Conservation (phyloP, 306 rosid species). For the Purshia tridentata region DNA sequence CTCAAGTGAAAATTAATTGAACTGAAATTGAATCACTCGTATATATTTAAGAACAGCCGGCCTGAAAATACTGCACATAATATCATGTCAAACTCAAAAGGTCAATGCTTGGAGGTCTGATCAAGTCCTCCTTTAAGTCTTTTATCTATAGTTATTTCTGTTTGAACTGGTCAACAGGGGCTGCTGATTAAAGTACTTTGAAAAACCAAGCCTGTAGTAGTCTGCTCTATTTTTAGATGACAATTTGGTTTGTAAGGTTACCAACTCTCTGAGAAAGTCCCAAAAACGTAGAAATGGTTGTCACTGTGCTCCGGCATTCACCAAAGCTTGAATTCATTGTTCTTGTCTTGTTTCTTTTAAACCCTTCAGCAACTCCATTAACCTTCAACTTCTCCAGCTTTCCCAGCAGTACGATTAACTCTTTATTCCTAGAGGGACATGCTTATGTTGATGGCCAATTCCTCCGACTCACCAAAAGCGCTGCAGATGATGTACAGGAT, state of each 20-base stretch:
- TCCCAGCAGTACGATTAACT: not conserved
- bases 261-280: too few relatives aligned
- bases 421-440: not conserved
- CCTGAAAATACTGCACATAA: too few relatives aligned
- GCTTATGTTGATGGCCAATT: not conserved
- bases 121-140: too few relatives aligned
- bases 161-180: not conserved
- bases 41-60: too few relatives aligned
- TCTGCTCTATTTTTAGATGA: constrained; percentile 11
- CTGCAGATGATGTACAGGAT: accelerated
- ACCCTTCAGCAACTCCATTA: not conserved
- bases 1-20: too few relatives aligned
- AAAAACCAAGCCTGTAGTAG: constrained; percentile 3
- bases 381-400: constrained; percentile 10
- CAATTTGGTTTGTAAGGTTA: not conserved
- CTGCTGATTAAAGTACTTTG: not conserved
- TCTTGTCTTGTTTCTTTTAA: not conserved
- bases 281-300: not conserved
- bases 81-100: too few relatives aligned
- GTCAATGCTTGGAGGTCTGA: too few relatives aligned
- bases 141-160: too few relatives aligned
- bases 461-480: not conserved
- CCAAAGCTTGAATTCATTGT: not conserved
- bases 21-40: too few relatives aligned
- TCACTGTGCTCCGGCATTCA: not conserved